Evolutionary conservation across 2,329 filamentous ascomycete genomes (phyloP).

Genomic region (Penicillium sp.): DNA sequence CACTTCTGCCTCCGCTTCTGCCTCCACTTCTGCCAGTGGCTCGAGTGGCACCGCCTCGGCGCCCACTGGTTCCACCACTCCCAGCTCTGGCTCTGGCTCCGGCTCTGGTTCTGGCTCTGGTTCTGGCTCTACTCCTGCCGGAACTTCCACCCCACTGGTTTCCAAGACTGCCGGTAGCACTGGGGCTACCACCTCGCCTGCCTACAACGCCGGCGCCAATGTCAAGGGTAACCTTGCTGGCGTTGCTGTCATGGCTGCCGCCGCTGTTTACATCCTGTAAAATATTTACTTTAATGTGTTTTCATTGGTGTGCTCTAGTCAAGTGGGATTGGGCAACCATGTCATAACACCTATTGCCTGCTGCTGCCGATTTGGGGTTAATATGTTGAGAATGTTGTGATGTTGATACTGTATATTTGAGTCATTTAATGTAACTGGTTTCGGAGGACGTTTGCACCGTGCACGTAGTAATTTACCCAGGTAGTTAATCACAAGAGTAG

Average conservation of each 20-base stretch:
- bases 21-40: not conserved
- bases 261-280: constrained; percentile 28
- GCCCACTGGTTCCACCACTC: not conserved
- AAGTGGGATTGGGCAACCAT: not conserved
- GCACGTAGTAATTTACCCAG: not conserved
- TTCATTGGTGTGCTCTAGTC: not conserved
- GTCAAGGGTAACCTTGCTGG: constrained; percentile 29
- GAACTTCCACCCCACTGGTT: constrained; percentile 19
- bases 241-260: constrained; percentile 26
- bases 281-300: not conserved
- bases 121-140: constrained; percentile 9
- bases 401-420: not conserved
- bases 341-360: not conserved
- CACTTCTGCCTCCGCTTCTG: not conserved
- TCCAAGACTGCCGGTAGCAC: constrained; percentile 13
- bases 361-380: not conserved
- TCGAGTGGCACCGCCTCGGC: not conserved
- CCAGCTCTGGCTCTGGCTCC: not conserved
- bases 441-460: not conserved
- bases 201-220: constrained; percentile 28
- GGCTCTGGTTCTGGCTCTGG: constrained; percentile 3
- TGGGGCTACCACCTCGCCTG: constrained; percentile 18
- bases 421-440: not conserved
- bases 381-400: not conserved
- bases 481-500: too few relatives aligned